These are phyloP conservation scores for Colletotrichum musae DNA, from an alignment of 2,329 filamentous ascomycete genomes.

Conservation along the genomic window DNA sequence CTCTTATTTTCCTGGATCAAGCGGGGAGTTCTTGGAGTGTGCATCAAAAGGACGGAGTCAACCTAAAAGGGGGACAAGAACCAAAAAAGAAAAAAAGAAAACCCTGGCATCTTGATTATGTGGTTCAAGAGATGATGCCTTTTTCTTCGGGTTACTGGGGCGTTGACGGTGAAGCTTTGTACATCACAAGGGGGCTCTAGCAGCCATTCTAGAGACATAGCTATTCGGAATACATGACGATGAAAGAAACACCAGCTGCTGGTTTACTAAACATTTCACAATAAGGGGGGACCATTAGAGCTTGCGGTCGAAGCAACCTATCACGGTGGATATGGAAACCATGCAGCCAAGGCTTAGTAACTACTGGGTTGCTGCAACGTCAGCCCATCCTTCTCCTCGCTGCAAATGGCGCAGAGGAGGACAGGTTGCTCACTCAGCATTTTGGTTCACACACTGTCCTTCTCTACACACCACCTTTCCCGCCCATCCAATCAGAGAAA, in stretches of 20 bases:
- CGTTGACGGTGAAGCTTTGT: neutral
- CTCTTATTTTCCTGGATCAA: conserved; percentile 2
- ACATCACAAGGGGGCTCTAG: neutral
- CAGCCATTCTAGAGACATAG: neutral
- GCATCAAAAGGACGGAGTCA: conserved; percentile 14
- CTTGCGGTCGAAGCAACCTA: conserved; percentile 1
- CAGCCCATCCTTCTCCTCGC: neutral
- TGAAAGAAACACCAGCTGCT: neutral
- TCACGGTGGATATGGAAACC: conserved; percentile 4
- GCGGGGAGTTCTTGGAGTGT: conserved; percentile 23
- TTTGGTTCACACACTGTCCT: neutral
- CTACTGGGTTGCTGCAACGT: neutral
- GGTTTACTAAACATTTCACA: neutral
- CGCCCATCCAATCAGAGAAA: neutral
- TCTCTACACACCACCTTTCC: neutral
- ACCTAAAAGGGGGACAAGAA: neutral
- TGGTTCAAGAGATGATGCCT: neutral
- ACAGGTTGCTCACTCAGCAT: neutral
- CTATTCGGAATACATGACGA: neutral
- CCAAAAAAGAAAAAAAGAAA: neutral
- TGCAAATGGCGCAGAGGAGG: conserved; percentile 2
- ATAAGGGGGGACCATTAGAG: neutral
- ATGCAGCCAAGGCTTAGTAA: conserved; percentile 38
- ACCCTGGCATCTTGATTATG: neutral
- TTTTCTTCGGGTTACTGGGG: neutral